Evolutionary conservation across 2,329 filamentous ascomycete genomes (phyloP).

Genomic region (Ascochyta fabae): DNA sequence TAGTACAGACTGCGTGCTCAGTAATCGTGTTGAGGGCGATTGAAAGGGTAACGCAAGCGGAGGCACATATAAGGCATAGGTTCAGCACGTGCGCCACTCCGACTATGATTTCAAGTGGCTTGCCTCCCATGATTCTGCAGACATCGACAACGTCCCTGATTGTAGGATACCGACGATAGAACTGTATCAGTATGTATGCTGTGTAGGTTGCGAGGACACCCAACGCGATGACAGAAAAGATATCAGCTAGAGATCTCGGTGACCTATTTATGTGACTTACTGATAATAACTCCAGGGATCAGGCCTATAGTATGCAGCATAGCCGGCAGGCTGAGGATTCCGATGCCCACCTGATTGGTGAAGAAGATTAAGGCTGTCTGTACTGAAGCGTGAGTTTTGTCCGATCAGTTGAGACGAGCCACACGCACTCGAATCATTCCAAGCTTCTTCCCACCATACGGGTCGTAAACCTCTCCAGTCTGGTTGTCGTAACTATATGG

Average conservation of each 20-base stretch:
- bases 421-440: no score
- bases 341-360: constrained; percentile 29
- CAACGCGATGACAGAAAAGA: constrained; percentile 19
- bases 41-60: constrained; percentile 49
- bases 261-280: constrained; percentile 2
- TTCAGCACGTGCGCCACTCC: constrained; percentile 9
- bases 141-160: constrained; percentile 9
- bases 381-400: no score
- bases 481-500: no score
- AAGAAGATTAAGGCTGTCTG: constrained; percentile 16
- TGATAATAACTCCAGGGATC: constrained; percentile 25
- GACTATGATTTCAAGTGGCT: constrained; percentile 8
- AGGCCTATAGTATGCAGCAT: constrained; percentile 27
- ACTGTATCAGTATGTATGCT: constrained; percentile 8
- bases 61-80: constrained; percentile 10
- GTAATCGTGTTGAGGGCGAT: constrained; percentile 39
- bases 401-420: no score
- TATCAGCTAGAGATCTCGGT: not conserved
- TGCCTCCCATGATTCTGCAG: constrained; percentile 9
- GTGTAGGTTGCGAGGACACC: constrained; percentile 48
- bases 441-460: no score
- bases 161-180: constrained; percentile 6
- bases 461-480: no score
- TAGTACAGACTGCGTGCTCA: constrained; percentile 64
- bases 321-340: constrained; percentile 25